phyloP scores from a whole-genome alignment of 176 grass and related monocot species.

The Bolboschoenus planiculmis region DNA sequence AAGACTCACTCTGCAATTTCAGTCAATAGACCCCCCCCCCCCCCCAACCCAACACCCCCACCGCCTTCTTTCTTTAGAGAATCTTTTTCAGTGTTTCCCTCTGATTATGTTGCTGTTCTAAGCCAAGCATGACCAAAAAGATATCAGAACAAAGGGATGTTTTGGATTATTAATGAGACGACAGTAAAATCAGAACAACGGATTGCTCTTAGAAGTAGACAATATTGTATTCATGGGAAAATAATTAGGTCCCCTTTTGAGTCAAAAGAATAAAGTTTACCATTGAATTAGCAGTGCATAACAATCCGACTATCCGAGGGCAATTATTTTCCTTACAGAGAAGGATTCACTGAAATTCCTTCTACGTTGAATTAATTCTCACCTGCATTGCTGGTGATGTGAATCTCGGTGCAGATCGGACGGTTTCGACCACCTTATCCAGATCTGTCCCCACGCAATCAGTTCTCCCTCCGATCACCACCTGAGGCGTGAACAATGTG shows the following conservation, averaged over 20 bases:
- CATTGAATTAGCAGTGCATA: neutral
- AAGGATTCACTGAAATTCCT: neutral
- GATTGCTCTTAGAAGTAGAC: neutral
- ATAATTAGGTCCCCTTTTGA: neutral
- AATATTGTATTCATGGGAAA: neutral
- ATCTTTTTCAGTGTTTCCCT: neutral
- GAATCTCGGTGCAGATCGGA: constrained; percentile 52
- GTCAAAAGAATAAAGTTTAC: neutral
- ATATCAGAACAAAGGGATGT: neutral
- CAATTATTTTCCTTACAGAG: neutral
- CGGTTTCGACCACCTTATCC: constrained; percentile 39
- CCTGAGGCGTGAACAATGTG: constrained; percentile 87
- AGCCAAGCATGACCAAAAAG: neutral
- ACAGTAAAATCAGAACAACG: neutral
- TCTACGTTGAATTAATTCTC: neutral
- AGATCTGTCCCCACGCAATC: constrained; percentile 79
- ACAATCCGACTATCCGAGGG: neutral
- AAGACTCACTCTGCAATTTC: neutral
- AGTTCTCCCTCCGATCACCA: constrained; percentile 61
- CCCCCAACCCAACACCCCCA: too few relatives aligned
- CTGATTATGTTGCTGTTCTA: neutral
- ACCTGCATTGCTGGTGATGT: constrained; percentile 77
- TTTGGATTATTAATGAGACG: neutral
- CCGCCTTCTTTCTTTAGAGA: too few relatives aligned
- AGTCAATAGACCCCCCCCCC: neutral